Percentiles rank a stretch among this genome's conserved stretches.
Conservation (phyloP, 768 basidiomycete genomes). For the Mycena crocata region DNA sequence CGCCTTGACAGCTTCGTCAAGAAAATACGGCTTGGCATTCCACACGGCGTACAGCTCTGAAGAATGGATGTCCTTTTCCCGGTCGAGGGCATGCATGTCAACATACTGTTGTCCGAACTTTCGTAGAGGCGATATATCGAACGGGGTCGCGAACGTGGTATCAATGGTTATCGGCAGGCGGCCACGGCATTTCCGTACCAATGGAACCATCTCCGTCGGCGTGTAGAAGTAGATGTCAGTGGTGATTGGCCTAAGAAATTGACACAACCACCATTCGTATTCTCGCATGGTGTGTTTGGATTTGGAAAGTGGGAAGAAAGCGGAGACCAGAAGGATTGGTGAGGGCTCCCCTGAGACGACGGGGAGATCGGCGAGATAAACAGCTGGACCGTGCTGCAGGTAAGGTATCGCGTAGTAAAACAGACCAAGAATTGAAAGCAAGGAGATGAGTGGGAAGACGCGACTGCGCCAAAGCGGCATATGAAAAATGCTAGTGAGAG, state of each 20-base stretch:
- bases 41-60: constrained; percentile 65
- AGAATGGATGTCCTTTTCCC: constrained; percentile 55
- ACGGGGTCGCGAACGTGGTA: constrained; percentile 57
- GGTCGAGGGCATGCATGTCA: constrained; percentile 55
- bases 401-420: neutral
- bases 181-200: constrained; percentile 46
- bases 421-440: neutral
- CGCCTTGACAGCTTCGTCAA: constrained; percentile 54
- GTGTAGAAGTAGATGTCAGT: constrained; percentile 68
- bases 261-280: constrained; percentile 55
- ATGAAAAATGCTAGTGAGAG: neutral
- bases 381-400: neutral
- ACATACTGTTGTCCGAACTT: constrained; percentile 49
- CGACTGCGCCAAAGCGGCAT: constrained; percentile 3
- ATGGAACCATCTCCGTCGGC: constrained; percentile 49
- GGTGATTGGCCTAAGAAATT: constrained; percentile 56
- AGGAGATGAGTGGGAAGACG: neutral
- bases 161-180: constrained; percentile 53
- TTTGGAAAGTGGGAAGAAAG: constrained; percentile 61
- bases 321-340: constrained; percentile 62
- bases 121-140: constrained; percentile 58
- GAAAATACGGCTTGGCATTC: constrained; percentile 65
- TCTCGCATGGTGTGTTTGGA: constrained; percentile 60
- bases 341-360: neutral
- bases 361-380: neutral